Evolutionary conservation across 495 filamentous ascomycete genomes (phyloP).

Genomic region (Lasiosphaeria miniovina): DNA sequence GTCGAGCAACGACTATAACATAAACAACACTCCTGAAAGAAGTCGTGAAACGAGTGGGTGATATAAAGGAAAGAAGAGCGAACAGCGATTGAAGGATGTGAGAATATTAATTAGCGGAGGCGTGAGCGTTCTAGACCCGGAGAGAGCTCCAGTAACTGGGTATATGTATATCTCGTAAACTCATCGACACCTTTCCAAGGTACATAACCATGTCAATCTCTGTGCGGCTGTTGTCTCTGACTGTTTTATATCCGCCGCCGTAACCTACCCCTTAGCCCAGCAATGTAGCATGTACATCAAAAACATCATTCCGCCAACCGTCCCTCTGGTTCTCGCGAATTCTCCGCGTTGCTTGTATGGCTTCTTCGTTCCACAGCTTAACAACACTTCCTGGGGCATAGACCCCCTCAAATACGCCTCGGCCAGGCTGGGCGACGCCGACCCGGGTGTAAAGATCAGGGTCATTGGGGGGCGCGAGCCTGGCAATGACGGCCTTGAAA

Average conservation of each 20-base stretch:
- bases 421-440: constrained; percentile 59
- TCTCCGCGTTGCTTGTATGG: constrained; percentile 57
- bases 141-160: too few relatives aligned
- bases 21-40: too few relatives aligned
- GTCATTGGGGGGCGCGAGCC: constrained; percentile 65
- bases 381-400: constrained; percentile 88
- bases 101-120: too few relatives aligned
- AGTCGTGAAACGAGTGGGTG: too few relatives aligned
- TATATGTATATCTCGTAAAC: too few relatives aligned
- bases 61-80: too few relatives aligned
- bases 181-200: too few relatives aligned
- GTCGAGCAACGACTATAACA: too few relatives aligned
- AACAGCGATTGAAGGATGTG: too few relatives aligned
- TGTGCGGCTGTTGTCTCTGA: not conserved
- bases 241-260: not conserved
- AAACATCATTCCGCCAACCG: constrained; percentile 85
- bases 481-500: constrained; percentile 72
- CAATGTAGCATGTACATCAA: constrained; percentile 58
- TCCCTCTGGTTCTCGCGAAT: constrained; percentile 59
- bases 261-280: constrained; percentile 11
- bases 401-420: constrained; percentile 73
- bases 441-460: constrained; percentile 70
- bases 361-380: constrained; percentile 83
- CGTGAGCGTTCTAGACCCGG: too few relatives aligned
- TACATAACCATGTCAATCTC: not conserved